Conservation (phyloP, 1,284 basidiomycete species). For the Fereydounia khargensis region DNA sequence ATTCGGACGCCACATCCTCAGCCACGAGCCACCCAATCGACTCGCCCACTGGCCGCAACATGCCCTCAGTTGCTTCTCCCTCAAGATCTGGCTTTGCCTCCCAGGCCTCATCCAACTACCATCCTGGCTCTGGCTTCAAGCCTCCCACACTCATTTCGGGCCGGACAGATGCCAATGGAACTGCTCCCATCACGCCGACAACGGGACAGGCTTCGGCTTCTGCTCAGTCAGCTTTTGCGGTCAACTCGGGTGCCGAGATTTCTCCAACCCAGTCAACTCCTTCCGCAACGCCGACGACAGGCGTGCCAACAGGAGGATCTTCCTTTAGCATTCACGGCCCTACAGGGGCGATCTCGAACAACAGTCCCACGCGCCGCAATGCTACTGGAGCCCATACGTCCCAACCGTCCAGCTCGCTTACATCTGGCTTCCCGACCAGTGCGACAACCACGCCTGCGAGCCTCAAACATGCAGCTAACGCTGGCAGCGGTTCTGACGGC, state of each 20-base stretch:
- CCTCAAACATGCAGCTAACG: too few species aligned
- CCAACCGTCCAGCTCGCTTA: too few species aligned
- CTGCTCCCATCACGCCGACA: slow-evolving; percentile 22
- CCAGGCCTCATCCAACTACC: neutral
- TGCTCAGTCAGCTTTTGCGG: slow-evolving; percentile 15
- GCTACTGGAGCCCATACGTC: too few species aligned
- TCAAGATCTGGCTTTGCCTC: slow-evolving; percentile 19
- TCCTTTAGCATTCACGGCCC: too few species aligned
- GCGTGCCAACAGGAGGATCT: too few species aligned
- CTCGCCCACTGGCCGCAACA: slow-evolving; percentile 25
- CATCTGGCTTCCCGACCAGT: too few species aligned
- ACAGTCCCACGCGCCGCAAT: too few species aligned
- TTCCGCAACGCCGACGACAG: slow-evolving; percentile 11
- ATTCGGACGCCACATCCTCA: slow-evolving; percentile 15
- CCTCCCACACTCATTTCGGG: slow-evolving; percentile 10
- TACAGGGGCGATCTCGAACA: too few species aligned
- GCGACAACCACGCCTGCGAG: too few species aligned
- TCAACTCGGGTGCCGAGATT: slow-evolving; percentile 7
- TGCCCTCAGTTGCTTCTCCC: slow-evolving; percentile 24
- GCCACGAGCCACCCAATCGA: slow-evolving; percentile 22
- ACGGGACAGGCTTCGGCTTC: slow-evolving; percentile 13
- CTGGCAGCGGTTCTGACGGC: too few species aligned
- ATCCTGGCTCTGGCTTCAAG: slow-evolving; percentile 13
- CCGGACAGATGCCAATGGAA: slow-evolving; percentile 9
- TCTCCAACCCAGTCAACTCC: slow-evolving; percentile 26